Percentiles rank a stretch among this genome's conserved stretches.
phyloP scores from a whole-genome alignment of 768 basidiomycete genomes.

The Phylloporus sp. region DNA sequence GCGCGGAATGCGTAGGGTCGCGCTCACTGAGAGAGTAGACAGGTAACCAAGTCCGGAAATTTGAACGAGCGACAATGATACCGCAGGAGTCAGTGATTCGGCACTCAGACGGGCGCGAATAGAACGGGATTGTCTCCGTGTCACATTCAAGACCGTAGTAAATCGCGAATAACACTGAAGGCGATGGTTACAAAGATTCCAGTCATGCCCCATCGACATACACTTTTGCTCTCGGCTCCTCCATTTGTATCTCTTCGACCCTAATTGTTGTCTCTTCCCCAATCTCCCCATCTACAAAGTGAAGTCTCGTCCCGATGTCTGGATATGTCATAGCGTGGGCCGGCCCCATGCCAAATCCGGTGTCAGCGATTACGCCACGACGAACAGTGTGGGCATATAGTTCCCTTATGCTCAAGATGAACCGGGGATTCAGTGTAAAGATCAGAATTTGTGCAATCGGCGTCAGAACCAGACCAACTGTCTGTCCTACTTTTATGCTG shows the following conservation, averaged over 20 bases:
- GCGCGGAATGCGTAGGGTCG: no score
- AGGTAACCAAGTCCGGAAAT: no score
- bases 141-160: no score
- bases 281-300: neutral
- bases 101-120: no score
- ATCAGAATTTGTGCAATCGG: neutral
- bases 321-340: neutral
- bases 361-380: neutral
- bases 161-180: no score
- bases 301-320: neutral
- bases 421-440: conserved; percentile 2
- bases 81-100: no score
- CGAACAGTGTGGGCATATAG: neutral
- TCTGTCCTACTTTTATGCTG: neutral
- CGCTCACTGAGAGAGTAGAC: no score
- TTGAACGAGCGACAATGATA: no score
- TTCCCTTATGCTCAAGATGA: conserved; percentile 7
- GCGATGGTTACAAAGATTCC: no score
- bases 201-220: neutral
- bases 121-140: no score
- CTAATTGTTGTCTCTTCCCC: neutral
- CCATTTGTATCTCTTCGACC: neutral
- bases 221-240: no score
- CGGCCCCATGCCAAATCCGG: conserved; percentile 1
- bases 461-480: neutral